Percentiles rank a stretch among this genome's conserved stretches.
phyloP scores from a whole-genome alignment of 202 grass and related monocot species.

The Schoenoplectus triqueter region DNA sequence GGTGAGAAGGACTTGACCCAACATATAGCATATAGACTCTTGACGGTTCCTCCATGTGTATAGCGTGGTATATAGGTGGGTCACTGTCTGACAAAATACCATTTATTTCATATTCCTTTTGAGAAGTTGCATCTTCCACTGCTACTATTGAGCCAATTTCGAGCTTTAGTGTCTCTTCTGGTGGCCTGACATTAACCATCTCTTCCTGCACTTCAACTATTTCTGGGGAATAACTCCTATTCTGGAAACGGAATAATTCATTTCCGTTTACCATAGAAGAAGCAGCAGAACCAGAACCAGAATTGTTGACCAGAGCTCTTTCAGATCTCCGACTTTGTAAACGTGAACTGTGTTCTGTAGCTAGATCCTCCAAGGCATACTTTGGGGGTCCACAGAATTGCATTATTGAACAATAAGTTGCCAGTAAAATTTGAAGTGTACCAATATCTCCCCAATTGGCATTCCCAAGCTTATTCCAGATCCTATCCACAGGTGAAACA shows the following conservation, averaged over 20 bases:
- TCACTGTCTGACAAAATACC: slow-evolving; percentile 71
- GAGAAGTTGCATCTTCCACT: slow-evolving; percentile 72
- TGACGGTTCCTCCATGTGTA: slow-evolving; percentile 66
- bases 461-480: slow-evolving; percentile 99
- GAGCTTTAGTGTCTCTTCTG: slow-evolving; percentile 72
- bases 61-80: slow-evolving; percentile 71
- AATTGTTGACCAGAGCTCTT: slow-evolving; percentile 72
- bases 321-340: slow-evolving; percentile 90
- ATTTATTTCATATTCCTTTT: slow-evolving; percentile 78
- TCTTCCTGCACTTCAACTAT: slow-evolving; percentile 90
- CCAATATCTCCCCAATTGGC: slow-evolving; percentile 97
- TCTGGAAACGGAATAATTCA: slow-evolving; percentile 68
- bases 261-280: slow-evolving; percentile 56
- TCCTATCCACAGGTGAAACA: slow-evolving; percentile 78
- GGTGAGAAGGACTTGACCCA: slow-evolving; percentile 80
- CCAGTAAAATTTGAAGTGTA: slow-evolving; percentile 82
- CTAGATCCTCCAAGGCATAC: slow-evolving; percentile 77
- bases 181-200: slow-evolving; percentile 42
- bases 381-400: slow-evolving; percentile 83
- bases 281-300: slow-evolving; percentile 23
- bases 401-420: slow-evolving; percentile 82
- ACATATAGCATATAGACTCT: slow-evolving; percentile 75
- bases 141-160: slow-evolving; percentile 76
- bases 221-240: slow-evolving; percentile 78
- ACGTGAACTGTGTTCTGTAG: slow-evolving; percentile 80